Conservation (phyloP, 2,329 filamentous ascomycete species). For the Colletotrichum tropicicola region DNA sequence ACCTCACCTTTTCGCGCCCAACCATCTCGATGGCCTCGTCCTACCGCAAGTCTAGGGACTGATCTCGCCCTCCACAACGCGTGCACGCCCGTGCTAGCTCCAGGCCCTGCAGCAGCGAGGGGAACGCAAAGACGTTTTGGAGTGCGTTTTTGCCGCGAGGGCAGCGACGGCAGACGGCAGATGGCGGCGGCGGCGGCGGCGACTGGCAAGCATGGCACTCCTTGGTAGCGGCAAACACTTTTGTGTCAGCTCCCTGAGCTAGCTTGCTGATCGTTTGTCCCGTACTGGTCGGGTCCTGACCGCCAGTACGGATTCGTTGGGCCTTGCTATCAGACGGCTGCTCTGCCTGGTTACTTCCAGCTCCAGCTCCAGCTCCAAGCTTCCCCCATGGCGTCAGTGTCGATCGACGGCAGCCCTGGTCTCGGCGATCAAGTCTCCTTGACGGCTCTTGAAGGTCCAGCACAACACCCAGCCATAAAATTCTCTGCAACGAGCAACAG, state of each 20-base stretch:
- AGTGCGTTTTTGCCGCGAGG: constrained; percentile 4
- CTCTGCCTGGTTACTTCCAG: neutral
- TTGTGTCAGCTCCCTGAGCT: neutral
- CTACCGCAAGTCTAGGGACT: neutral
- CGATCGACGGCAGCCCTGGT: constrained; percentile 11
- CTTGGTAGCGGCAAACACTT: neutral
- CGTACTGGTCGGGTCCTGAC: neutral
- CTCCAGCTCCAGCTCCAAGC: constrained; percentile 5
- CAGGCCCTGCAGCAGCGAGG: constrained; percentile 15
- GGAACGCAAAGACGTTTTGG: neutral
- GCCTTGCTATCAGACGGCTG: constrained; percentile 8
- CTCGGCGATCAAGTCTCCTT: neutral
- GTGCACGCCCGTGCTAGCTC: constrained; percentile 1
- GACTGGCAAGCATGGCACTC: constrained; percentile 7
- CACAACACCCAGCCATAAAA: neutral
- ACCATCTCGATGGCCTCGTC: constrained; percentile 3
- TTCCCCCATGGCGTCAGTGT: neutral
- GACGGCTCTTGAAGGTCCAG: neutral
- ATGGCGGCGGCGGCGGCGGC: neutral
- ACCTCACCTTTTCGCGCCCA: neutral
- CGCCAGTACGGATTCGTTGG: neutral
- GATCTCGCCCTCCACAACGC: neutral
- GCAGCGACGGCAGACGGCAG: constrained; percentile 5
- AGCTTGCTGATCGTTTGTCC: neutral
- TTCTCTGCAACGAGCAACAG: neutral